Evolutionary conservation across 768 basidiomycete species (phyloP).

Genomic region (Fomitopsis pulvina): DNA sequence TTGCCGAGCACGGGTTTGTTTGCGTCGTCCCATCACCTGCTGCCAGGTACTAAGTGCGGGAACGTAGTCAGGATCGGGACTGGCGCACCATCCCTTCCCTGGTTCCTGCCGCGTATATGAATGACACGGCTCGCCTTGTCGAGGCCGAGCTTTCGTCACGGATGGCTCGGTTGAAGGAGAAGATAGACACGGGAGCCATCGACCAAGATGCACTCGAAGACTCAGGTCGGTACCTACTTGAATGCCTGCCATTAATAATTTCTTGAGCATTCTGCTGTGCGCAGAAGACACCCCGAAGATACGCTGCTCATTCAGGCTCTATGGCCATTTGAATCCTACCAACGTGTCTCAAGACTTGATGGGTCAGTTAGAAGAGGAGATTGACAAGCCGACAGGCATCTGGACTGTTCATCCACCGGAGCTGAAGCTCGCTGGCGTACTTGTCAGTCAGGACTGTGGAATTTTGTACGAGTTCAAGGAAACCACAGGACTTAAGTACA

Average conservation of each 20-base stretch:
- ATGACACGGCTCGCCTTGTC: slow-evolving; percentile 53
- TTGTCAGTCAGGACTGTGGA: slow-evolving; percentile 79
- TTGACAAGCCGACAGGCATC: slow-evolving; percentile 68
- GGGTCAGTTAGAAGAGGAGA: slow-evolving; percentile 67
- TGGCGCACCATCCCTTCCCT: slow-evolving; percentile 60
- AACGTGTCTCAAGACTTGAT: slow-evolving; percentile 47
- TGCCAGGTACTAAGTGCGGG: not conserved
- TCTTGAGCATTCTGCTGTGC: not conserved
- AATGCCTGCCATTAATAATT: not conserved
- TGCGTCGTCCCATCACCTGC: not conserved
- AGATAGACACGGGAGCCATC: slow-evolving; percentile 31
- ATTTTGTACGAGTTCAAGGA: slow-evolving; percentile 60
- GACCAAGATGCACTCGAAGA: slow-evolving; percentile 1
- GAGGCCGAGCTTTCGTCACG: slow-evolving; percentile 53
- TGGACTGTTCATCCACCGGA: slow-evolving; percentile 51
- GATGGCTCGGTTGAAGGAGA: slow-evolving; percentile 50
- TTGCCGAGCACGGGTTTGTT: slow-evolving; percentile 59
- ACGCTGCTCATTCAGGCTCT: slow-evolving; percentile 59
- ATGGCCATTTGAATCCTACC: slow-evolving; percentile 56
- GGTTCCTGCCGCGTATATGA: slow-evolving; percentile 48
- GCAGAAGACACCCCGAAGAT: slow-evolving; percentile 44
- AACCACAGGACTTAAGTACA: slow-evolving; percentile 64
- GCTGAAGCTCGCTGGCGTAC: slow-evolving; percentile 52
- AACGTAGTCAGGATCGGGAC: slow-evolving; percentile 48
- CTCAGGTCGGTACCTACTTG: slow-evolving; percentile 3